A percentile compares a stretch with the other conserved stretches of the same genome.
These are phyloP conservation scores for Sisymbrium irio DNA, from an alignment of 345 rosid species.

Conservation along the genomic window DNA sequence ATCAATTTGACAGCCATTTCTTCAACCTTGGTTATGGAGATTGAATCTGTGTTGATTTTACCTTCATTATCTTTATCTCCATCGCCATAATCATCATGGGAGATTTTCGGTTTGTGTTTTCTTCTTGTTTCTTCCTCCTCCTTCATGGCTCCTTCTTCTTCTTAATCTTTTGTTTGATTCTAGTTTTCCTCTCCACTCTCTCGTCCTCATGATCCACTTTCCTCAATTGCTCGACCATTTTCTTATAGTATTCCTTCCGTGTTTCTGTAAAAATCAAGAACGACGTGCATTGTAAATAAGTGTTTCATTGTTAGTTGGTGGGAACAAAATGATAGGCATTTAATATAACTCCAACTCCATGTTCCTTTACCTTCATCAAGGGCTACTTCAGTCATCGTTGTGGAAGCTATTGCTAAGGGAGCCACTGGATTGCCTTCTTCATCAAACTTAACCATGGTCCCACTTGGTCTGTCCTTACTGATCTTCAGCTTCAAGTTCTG, in stretches of 20 bases:
- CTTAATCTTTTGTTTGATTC: slow-evolving; percentile 67
- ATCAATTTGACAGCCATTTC: slow-evolving; percentile 75
- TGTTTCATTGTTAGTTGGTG: neutral
- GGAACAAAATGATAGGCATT: neutral
- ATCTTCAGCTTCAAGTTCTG: slow-evolving; percentile 86
- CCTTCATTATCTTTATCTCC: slow-evolving; percentile 3
- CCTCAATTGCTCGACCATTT: slow-evolving; percentile 72
- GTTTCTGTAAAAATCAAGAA: slow-evolving; percentile 41
- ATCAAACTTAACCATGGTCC: slow-evolving; percentile 74
- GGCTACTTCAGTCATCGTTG: slow-evolving; percentile 38
- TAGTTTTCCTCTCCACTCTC: slow-evolving; percentile 60
- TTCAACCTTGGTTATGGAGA: slow-evolving; percentile 75
- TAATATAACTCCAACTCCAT: neutral
- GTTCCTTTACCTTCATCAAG: slow-evolving; percentile 66
- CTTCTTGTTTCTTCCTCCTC: slow-evolving; percentile 46
- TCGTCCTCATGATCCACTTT: slow-evolving; percentile 76
- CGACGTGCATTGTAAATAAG: neutral
- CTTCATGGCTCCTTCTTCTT: slow-evolving; percentile 49
- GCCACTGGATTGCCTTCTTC: slow-evolving; percentile 79
- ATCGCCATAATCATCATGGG: slow-evolving; percentile 43
- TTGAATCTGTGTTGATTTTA: slow-evolving; percentile 41
- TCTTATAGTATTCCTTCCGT: slow-evolving; percentile 57
- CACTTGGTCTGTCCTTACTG: slow-evolving; percentile 71
- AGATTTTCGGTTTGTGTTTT: slow-evolving; percentile 46
- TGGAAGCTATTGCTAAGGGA: slow-evolving; percentile 77